Base-by-base conservation (phyloP, 2,329 filamentous ascomycete genomes). In the Nothomitra cinnamomea region DNA sequence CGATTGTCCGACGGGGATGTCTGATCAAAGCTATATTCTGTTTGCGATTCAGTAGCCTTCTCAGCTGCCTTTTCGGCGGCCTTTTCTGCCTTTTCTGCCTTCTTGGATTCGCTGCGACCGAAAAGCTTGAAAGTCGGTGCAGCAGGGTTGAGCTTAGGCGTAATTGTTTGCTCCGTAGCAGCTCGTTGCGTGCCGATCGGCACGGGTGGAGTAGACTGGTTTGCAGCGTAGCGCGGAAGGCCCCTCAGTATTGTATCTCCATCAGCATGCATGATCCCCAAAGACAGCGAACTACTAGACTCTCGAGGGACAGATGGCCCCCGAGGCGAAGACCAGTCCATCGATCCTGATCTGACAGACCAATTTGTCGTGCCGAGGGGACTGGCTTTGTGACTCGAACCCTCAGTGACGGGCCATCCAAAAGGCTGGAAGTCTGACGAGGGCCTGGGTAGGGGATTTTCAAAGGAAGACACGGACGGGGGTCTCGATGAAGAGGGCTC, bases 91-190 rank as follows among this genome's bases (percentile, higher is more conserved):
- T 56, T 50, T 22, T 57, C 57, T 19, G 43, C 54, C 56, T 24
- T 54, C 52, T 17, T 56, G 17, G 41, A 17, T 17, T 55, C 47
- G n/a, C 35, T 53, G 48, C 47, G 72, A 60, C 80, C 78, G 55
- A 92, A 78, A 38, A 81, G 76, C 67, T 84, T 90, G 64, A 96
- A 96, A 0, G 84, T 86, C 7, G 89, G 89, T 0, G 90, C 92
- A 5, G 86, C 79, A 6, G 92, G 92, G 61, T 98, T 96, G 25
- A 96, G 74, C 60, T 76, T 75, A 48, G 79, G 61, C 67, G 81
- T 71, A 41, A 72, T 62, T 52, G 69, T 59, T 61, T 66, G 64
- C 52, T 68, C 70, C 61, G 73, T 71, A 48, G 72, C 71, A 61
- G 76, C 65, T 65, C 84, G 87, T 2, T 82, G 80, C 48, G 87